A percentile compares a stretch with the other conserved stretches of the same genome.
phyloP scores from a whole-genome alignment of 164 flowering plant species.

The Pachysandra terminalis region DNA sequence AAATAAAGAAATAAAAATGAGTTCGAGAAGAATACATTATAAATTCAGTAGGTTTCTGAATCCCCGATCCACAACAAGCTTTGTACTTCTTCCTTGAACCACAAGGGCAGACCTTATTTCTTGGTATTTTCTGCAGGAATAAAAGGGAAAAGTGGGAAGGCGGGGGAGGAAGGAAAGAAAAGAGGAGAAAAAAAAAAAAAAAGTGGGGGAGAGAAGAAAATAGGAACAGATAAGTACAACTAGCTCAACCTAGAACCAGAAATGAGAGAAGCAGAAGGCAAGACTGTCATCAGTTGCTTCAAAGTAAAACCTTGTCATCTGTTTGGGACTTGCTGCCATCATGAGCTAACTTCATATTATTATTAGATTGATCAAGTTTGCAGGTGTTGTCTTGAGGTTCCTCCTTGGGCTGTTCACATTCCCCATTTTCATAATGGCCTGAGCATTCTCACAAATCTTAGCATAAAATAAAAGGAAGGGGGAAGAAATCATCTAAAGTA shows the following conservation, averaged over 20 bases:
- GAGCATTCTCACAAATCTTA: conserved; percentile 9
- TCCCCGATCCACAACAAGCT: conserved; percentile 69
- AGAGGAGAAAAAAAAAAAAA: no score
- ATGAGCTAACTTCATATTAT: conserved; percentile 17
- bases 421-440: conserved; percentile 30
- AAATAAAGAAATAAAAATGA: conserved; percentile 4
- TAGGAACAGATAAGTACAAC: conserved; percentile 1
- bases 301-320: conserved; percentile 39
- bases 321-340: conserved; percentile 19
- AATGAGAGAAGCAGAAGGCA: neutral
- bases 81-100: conserved; percentile 96
- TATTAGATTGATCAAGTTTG: conserved; percentile 16
- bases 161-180: no score
- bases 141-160: neutral
- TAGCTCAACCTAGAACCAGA: conserved; percentile 5
- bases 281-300: conserved; percentile 1
- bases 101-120: conserved; percentile 80
- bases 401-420: conserved; percentile 22
- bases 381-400: conserved; percentile 11
- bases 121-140: conserved; percentile 52
- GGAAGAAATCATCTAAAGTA: neutral
- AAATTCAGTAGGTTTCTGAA: conserved; percentile 38
- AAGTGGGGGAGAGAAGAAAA: neutral
- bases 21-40: conserved; percentile 39
- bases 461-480: neutral